Base-by-base conservation (phyloP, 306 rosid genomes). In the Nissolia schottii region DNA sequence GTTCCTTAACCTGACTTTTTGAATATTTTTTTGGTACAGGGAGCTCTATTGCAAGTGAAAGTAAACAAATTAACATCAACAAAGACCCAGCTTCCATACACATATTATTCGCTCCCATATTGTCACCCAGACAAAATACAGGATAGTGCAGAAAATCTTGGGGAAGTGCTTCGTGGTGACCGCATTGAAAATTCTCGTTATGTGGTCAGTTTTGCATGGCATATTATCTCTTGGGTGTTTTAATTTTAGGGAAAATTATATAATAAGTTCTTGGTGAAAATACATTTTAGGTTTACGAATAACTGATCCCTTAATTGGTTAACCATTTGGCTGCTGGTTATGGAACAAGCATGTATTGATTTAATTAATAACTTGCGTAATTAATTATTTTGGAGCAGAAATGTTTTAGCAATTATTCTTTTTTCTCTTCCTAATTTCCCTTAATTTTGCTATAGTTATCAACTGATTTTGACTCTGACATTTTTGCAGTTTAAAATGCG, bases 161-260 rank as follows among this genome's bases (percentile, higher is more conserved):
- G 97, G 76, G 99, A 94, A 85, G 99, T 94, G 16, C 96, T 94
- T 70, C 99, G 99, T 25, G 99, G 99, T 61, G 99, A 94, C 77
- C 94, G 99, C 22, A 94, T 94, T 74, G 99, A 94, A 77, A 94
- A 94, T 83, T 91, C 99, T 22, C 92, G 84, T 23, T 94, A 85
- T 66, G 86, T 62, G 93, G 99, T 94, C 34, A 79, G 97, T 86
- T 46, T 72, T 41, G 9, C 54, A 45, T 45, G 40, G 51, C 66
- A 23, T 43, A 29, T 35, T 48, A 51, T 16, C 43, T 43, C 59
- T 38, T 22, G 49, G 15, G 43, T 64, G 55, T 45, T 72, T n/a
- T 62, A 24, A 51, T 63, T 79, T 64, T 12, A 22, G 11, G 22
- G 14, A 2, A 8, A 19, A 50, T 67, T 29, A 9, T 28, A 49